Conservation (phyloP, 805 yeast genomes). For the Pichia gijzeniarum region DNA sequence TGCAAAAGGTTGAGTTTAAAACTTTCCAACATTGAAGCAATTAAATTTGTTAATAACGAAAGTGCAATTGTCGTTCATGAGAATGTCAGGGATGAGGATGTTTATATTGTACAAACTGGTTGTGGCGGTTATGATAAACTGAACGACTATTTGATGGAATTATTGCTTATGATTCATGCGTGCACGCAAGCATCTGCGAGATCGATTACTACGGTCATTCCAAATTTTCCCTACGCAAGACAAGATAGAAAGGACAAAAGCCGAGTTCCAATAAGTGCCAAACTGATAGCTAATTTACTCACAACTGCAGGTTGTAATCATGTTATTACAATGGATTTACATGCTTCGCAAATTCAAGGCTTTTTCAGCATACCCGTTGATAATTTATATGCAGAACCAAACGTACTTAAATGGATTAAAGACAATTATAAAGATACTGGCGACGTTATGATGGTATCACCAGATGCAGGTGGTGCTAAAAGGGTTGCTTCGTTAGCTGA, state of each 20-base stretch:
- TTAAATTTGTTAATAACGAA: slow-evolving; percentile 82
- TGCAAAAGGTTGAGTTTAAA: slow-evolving; percentile 59
- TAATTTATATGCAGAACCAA: slow-evolving; percentile 92
- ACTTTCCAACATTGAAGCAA: slow-evolving; percentile 70
- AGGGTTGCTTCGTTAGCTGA: slow-evolving; percentile 94
- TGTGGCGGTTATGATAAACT: slow-evolving; percentile 70
- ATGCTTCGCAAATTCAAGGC: slow-evolving; percentile 97
- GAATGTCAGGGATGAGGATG: slow-evolving; percentile 86
- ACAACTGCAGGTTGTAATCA: slow-evolving; percentile 95
- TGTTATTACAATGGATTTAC: slow-evolving; percentile 93
- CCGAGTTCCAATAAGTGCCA: slow-evolving; percentile 95
- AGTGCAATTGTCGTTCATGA: slow-evolving; percentile 85
- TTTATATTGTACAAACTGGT: slow-evolving; percentile 79
- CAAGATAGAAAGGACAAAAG: slow-evolving; percentile 96
- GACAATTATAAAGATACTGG: slow-evolving; percentile 46
- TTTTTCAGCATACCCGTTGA: slow-evolving; percentile 94
- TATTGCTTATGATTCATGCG: slow-evolving; percentile 85
- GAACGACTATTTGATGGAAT: slow-evolving; percentile 82
- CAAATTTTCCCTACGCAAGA: slow-evolving; percentile 94
- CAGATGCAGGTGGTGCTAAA: slow-evolving; percentile 99
- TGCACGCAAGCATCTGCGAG: slow-evolving; percentile 95
- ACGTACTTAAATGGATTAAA: slow-evolving; percentile 73
- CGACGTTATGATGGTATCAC: slow-evolving; percentile 78
- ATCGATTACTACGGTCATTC: slow-evolving; percentile 88
- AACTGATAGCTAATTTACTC: slow-evolving; percentile 82